Conservation (phyloP, 2,329 filamentous ascomycete species). For the Hymenotorrendiella dingleyae region DNA sequence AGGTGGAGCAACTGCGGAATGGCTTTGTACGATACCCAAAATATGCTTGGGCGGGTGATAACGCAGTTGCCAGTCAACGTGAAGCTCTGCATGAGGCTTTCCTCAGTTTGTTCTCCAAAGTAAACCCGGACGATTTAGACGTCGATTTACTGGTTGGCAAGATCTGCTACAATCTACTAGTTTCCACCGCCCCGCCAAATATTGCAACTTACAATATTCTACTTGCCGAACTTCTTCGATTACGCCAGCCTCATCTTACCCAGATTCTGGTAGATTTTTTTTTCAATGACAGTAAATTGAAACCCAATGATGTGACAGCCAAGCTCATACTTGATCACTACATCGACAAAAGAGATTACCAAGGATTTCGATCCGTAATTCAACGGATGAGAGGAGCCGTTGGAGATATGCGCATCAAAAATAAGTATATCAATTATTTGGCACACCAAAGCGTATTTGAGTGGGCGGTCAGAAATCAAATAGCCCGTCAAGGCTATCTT, state of each 20-base stretch:
- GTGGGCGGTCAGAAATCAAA: slow-evolving; percentile 23
- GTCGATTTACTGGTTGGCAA: slow-evolving; percentile 30
- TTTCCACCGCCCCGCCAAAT: slow-evolving; percentile 54
- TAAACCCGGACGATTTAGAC: slow-evolving; percentile 8
- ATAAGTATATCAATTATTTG: slow-evolving; percentile 9
- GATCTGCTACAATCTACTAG: slow-evolving; percentile 59
- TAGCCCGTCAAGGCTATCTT: slow-evolving; percentile 13
- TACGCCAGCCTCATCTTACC: slow-evolving; percentile 44
- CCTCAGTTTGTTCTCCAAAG: slow-evolving; percentile 13
- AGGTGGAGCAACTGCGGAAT: slow-evolving; percentile 14
- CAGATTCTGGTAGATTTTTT: slow-evolving; percentile 49
- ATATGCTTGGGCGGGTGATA: slow-evolving; percentile 14
- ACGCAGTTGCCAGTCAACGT: slow-evolving; percentile 14
- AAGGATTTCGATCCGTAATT: slow-evolving; percentile 23
- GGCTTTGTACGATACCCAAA: slow-evolving; percentile 16
- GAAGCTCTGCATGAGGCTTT: slow-evolving; percentile 21
- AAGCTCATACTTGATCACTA: slow-evolving; percentile 29
- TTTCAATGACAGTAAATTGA: slow-evolving; percentile 33
- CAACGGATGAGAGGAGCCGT: slow-evolving; percentile 24
- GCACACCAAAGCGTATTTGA: slow-evolving; percentile 4
- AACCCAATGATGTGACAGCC: slow-evolving; percentile 21
- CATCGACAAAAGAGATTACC: slow-evolving; percentile 16
- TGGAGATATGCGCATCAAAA: slow-evolving; percentile 16
- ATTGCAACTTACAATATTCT: slow-evolving; percentile 67
- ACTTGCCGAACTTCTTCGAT: slow-evolving; percentile 56